Evolutionary conservation across 768 basidiomycete species (phyloP), one percentile per base, ranked within the genome.

Genomic region (Boletus bicolor): DNA sequence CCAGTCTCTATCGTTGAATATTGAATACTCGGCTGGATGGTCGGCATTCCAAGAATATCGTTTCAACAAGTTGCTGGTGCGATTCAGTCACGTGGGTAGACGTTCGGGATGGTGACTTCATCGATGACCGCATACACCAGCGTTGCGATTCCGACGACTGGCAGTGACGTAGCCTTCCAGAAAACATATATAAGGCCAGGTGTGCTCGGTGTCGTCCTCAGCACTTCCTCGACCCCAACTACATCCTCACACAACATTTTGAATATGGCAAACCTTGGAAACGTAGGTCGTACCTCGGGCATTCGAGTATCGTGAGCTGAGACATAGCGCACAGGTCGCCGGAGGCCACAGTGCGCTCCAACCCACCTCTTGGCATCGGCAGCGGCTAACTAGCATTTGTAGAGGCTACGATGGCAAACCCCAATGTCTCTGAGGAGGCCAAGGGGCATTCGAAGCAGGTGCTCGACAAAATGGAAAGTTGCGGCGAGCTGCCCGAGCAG

Each of bases 361-460:
- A 7, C 35, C 15, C 39, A 26, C 19, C 15, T 3, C 32, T 2
- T 19, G 46, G 17, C 35, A n/a, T 7, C 34, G 28, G 12, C 9
- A 28, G 24, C 5, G 45, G 28, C 41, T 57, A 26, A 53, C 42
- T 21, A 17, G 15, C n/a, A 24, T 44, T 36, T 51, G 46, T 41
- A 66, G 56, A 72, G 58, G 68, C 68, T 5, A 32, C 58, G 43
- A 24, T 70, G 14, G 61, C 57, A 36, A 70, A 72, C 54, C 66
- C 68, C 32, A 55, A 61, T 2, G 54, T 59, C 36, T 68, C 66
- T 44, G 60, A 58, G 9, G 64, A 63, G 44, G 57, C 59, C 7
- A 64, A 68, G 55, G 58, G 49, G 32, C 63, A 60, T 30, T 72
- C 65, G 28, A 60, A 61, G 48, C 53, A 67, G 30, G 57, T 59